These are phyloP conservation scores for Arabis alpina DNA, from an alignment of 345 rosid species.

Conservation along the genomic window DNA sequence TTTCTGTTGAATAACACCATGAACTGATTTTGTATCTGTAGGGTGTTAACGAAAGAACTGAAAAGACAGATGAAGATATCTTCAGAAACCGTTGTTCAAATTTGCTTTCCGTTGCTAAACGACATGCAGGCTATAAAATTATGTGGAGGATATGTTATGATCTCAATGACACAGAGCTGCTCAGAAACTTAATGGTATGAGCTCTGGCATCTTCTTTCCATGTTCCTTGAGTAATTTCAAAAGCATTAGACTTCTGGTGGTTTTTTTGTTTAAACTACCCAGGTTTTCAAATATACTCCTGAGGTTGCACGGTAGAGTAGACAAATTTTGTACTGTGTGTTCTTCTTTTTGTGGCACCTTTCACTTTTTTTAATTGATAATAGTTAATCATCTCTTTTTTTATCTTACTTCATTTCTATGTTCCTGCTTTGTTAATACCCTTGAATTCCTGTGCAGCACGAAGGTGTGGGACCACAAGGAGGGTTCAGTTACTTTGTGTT, in stretches of 20 bases:
- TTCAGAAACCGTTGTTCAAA: conserved; percentile 65
- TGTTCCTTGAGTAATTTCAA: background rate
- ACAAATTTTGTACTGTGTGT: conserved; percentile 1
- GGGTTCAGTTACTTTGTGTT: conserved; percentile 95
- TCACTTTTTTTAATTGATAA: background rate
- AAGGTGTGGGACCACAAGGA: conserved; percentile 86
- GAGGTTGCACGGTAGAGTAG: background rate
- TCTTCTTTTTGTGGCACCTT: background rate
- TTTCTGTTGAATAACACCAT: conserved; percentile 25
- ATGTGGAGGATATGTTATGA: conserved; percentile 90
- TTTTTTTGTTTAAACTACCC: background rate
- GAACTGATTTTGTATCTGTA: conserved; percentile 43
- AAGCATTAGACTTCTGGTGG: conserved; percentile 3
- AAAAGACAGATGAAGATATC: conserved; percentile 52
- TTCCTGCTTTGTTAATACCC: conserved; percentile 13
- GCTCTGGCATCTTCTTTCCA: conserved; percentile 16
- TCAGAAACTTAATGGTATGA: conserved; percentile 85
- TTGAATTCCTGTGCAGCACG: conserved; percentile 57
- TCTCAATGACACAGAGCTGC: conserved; percentile 74
- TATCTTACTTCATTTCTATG: conserved; percentile 1
- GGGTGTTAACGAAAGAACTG: conserved; percentile 53
- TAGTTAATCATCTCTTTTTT: background rate
- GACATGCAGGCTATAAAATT: conserved; percentile 76
- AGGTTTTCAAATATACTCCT: conserved; percentile 20
- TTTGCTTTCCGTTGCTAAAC: conserved; percentile 74